phyloP scores from a whole-genome alignment of 202 grass and related monocot species.

The Tripidium arundinaceum region DNA sequence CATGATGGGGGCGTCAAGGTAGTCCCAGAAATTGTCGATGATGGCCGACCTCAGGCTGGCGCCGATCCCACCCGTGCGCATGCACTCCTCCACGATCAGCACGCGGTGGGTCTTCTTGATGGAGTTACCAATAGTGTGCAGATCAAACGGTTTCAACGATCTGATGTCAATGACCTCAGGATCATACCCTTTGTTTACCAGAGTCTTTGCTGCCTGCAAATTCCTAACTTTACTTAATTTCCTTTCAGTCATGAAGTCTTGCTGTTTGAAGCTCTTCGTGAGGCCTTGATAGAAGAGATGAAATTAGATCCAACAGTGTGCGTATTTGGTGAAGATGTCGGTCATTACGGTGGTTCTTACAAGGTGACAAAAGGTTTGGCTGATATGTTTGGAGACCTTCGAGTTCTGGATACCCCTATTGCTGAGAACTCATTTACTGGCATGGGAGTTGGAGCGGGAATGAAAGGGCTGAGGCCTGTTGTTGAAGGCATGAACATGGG shows the following conservation, averaged over 20 bases:
- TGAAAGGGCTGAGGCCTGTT: conserved; percentile 68
- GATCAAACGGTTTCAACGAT: conserved; percentile 72
- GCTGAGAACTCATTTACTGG: conserved; percentile 92
- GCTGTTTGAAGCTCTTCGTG: no score
- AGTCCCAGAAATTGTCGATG: conserved; percentile 91
- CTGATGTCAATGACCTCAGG: conserved; percentile 83
- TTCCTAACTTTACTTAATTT: no score
- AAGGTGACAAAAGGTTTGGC: no score
- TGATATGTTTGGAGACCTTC: conserved; percentile 67
- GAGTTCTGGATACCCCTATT: conserved; percentile 81
- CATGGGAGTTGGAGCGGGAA: conserved; percentile 71
- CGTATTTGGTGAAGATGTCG: no score
- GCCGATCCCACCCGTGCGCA: conserved; percentile 70
- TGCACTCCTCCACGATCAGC: conserved; percentile 84
- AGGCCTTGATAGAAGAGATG: no score
- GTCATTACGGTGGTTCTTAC: no score
- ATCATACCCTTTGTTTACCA: conserved; percentile 77
- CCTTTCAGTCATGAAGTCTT: no score
- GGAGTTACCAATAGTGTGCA: conserved; percentile 63
- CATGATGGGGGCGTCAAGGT: conserved; percentile 68
- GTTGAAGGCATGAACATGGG: conserved; percentile 96
- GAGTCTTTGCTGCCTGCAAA: conserved; percentile 68
- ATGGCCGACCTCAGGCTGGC: conserved; percentile 70
- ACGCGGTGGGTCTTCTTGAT: conserved; percentile 80
- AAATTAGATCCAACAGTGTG: no score